These are phyloP conservation scores for Fusarium nurragi DNA, from an alignment of 2,329 filamentous ascomycete species.

Conservation along the genomic window DNA sequence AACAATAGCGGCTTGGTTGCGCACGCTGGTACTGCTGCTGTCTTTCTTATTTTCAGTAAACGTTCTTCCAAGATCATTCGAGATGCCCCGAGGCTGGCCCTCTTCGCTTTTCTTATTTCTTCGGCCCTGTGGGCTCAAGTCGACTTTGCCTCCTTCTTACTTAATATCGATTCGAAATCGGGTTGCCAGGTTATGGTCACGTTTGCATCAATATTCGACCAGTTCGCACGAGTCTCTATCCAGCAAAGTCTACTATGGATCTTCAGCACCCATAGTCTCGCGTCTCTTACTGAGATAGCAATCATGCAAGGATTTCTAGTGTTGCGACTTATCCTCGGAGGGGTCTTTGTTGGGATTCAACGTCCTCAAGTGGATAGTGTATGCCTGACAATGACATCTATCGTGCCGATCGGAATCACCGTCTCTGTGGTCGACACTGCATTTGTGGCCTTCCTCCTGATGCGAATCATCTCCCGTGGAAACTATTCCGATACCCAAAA, in stretches of 20 bases:
- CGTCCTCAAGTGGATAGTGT: conserved; percentile 61
- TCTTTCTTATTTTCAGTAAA: conserved; percentile 58
- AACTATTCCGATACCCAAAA: conserved; percentile 47
- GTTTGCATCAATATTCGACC: conserved; percentile 65
- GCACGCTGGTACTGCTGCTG: conserved; percentile 59
- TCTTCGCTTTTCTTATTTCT: conserved; percentile 63
- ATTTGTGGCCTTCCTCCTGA: conserved; percentile 55
- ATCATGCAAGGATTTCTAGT: conserved; percentile 59
- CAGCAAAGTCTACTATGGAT: conserved; percentile 66
- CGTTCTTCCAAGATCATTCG: conserved; percentile 61
- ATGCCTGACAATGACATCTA: conserved; percentile 60
- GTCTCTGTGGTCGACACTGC: conserved; percentile 57
- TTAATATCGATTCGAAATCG: conserved; percentile 54
- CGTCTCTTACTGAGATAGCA: conserved; percentile 49
- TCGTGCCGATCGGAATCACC: conserved; percentile 57
- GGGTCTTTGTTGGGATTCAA: conserved; percentile 64
- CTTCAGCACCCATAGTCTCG: conserved; percentile 53
- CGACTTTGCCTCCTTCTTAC: conserved; percentile 61
- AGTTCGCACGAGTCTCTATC: conserved; percentile 62
- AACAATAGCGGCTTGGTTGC: conserved; percentile 60
- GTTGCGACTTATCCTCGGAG: conserved; percentile 62
- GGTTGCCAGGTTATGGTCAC: conserved; percentile 63
- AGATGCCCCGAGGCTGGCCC: conserved; percentile 72
- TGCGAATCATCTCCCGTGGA: conserved; percentile 53
- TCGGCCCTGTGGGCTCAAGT: conserved; percentile 64